These are phyloP conservation scores for Saussurea involucrata DNA, from an alignment of 129 eudicot species.

Conservation along the genomic window DNA sequence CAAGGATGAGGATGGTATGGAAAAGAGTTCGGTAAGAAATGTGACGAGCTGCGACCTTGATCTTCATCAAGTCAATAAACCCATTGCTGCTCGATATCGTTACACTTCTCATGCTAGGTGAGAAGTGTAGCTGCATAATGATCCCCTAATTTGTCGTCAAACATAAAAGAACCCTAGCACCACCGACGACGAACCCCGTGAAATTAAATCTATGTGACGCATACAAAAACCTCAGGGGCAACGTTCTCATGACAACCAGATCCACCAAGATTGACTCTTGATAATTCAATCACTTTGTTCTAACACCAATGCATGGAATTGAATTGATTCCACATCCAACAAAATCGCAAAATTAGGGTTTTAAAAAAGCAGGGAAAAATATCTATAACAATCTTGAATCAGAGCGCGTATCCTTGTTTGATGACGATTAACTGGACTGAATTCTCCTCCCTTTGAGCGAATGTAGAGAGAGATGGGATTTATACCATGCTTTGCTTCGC, in stretches of 20 bases:
- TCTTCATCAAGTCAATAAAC: constrained; percentile 94
- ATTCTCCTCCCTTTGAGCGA: constrained; percentile 4
- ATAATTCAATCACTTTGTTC: constrained; percentile 9
- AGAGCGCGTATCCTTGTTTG: constrained; percentile 11
- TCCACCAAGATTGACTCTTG: constrained; percentile 17
- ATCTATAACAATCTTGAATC: not conserved
- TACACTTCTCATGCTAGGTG: constrained; percentile 99
- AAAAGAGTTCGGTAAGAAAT: constrained; percentile 90
- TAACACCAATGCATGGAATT: constrained; percentile 16
- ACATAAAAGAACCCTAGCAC: constrained; percentile 32
- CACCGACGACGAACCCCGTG: constrained; percentile 17
- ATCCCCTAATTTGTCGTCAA: constrained; percentile 27
- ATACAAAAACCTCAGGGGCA: constrained; percentile 15
- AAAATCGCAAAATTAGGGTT: constrained; percentile 24
- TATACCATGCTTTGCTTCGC: constrained; percentile 6
- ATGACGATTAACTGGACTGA: constrained; percentile 5
- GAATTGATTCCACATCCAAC: not conserved
- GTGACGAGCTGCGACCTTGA: constrained; percentile 95
- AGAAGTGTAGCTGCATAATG: constrained; percentile 99
- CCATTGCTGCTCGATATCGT: constrained; percentile 83
- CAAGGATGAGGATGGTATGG: constrained; percentile 75
- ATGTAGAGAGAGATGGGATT: not conserved
- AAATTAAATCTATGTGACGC: not conserved
- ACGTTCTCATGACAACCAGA: constrained; percentile 14
- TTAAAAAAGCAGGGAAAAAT: not conserved